A percentile compares a stretch with the other conserved stretches of the same genome.
Evolutionary conservation across 2,329 filamentous ascomycete genomes (phyloP).

Genomic region (Drechslerella dactyloides): DNA sequence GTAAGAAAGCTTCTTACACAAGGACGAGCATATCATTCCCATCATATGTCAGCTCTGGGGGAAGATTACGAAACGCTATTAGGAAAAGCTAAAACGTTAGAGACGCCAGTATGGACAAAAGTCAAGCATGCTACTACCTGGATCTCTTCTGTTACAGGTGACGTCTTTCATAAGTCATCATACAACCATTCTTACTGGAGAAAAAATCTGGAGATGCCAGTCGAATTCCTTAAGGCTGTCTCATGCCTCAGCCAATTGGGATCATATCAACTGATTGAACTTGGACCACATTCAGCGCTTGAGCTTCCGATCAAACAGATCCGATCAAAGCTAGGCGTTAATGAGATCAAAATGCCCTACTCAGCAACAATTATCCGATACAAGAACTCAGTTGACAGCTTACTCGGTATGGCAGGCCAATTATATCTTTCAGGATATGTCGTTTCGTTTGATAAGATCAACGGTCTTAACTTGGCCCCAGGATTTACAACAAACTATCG

Average conservation of each 20-base stretch:
- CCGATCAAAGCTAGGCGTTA: slow-evolving; percentile 8
- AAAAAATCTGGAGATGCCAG: slow-evolving; percentile 57
- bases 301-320: slow-evolving; percentile 49
- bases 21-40: slow-evolving; percentile 59
- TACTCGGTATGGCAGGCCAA: slow-evolving; percentile 14
- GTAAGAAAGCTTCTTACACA: background rate
- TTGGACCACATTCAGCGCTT: slow-evolving; percentile 53
- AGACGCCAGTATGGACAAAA: slow-evolving; percentile 43
- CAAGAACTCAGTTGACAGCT: slow-evolving; percentile 43
- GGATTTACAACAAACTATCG: background rate
- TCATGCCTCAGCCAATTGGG: slow-evolving; percentile 17
- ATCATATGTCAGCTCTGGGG: slow-evolving; percentile 56
- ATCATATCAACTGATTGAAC: slow-evolving; percentile 32
- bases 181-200: slow-evolving; percentile 55
- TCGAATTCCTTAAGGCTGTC: slow-evolving; percentile 57
- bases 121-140: slow-evolving; percentile 49
- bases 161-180: slow-evolving; percentile 51
- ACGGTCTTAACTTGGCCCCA: too few relatives aligned
- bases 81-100: slow-evolving; percentile 1
- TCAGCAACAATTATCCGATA: slow-evolving; percentile 39
- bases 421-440: slow-evolving; percentile 14
- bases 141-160: slow-evolving; percentile 53
- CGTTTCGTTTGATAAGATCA: slow-evolving; percentile 41
- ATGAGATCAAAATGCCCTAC: slow-evolving; percentile 37
- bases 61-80: background rate